These are phyloP conservation scores for Rhododendron kiyosumense DNA, from an alignment of 148 eudicot genomes.

Conservation along the genomic window DNA sequence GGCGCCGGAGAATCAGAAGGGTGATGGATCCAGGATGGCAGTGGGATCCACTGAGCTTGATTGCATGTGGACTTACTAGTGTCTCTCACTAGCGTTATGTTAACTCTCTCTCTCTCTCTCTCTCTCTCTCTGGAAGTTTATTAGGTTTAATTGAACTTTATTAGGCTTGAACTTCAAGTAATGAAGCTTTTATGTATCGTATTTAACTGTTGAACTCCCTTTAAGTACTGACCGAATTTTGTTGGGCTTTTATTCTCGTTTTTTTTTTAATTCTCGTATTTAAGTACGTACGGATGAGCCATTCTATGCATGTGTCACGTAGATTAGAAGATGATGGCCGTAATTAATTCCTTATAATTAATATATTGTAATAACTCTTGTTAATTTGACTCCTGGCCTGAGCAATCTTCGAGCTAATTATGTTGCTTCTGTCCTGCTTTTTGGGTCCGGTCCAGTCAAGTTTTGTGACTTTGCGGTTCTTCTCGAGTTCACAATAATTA, in stretches of 20 bases:
- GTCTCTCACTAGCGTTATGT: neutral
- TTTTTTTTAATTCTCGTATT: too few relatives aligned
- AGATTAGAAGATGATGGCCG: neutral
- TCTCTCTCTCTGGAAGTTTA: neutral
- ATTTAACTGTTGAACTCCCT: neutral
- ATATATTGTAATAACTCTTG: too few relatives aligned
- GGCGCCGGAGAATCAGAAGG: constrained; percentile 19
- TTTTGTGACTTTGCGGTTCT: too few relatives aligned
- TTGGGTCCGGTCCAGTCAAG: too few relatives aligned
- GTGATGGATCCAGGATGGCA: constrained; percentile 6
- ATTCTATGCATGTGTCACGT: neutral
- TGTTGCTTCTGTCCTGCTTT: too few relatives aligned
- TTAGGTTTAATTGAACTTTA: neutral
- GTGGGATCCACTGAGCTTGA: constrained; percentile 41
- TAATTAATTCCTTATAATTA: too few relatives aligned
- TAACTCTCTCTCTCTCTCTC: neutral
- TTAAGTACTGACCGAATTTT: neutral
- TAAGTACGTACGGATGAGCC: neutral
- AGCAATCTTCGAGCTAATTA: too few relatives aligned
- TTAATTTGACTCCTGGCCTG: too few relatives aligned
- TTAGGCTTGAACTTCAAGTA: neutral
- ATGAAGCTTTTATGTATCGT: neutral
- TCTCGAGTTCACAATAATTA: too few relatives aligned
- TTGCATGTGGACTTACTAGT: constrained; percentile 43
- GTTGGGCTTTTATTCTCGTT: neutral